Percentiles rank a stretch among this genome's conserved stretches.
Evolutionary conservation across 2,329 filamentous ascomycete species (phyloP).

Genomic region (Fusarium nisikadoi): DNA sequence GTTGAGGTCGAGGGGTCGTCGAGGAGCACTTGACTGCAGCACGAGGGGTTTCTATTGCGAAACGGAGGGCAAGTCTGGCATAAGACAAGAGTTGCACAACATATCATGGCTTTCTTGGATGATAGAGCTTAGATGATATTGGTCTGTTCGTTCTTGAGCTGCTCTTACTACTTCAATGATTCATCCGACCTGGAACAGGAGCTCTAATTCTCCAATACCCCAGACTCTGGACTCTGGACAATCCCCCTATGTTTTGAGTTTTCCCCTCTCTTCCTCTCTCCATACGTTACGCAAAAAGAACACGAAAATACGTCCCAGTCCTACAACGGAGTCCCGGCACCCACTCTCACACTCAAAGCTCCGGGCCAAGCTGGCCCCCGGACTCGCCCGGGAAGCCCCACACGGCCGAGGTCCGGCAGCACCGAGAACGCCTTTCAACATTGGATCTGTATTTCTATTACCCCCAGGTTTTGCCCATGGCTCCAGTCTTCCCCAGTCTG

Average conservation of each 20-base stretch:
- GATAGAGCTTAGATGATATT: constrained; percentile 19
- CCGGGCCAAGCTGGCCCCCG: constrained; percentile 33
- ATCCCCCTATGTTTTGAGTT: constrained; percentile 2
- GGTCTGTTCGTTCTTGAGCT: constrained; percentile 10
- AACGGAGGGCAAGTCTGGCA: constrained; percentile 22
- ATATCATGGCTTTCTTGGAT: constrained; percentile 12
- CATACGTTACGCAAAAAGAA: constrained; percentile 10
- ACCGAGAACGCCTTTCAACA: constrained; percentile 34
- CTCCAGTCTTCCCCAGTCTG: constrained; percentile 37
- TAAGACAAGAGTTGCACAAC: constrained; percentile 33
- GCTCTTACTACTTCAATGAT: constrained; percentile 4
- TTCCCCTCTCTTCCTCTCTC: background rate
- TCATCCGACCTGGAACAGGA: background rate
- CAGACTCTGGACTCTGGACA: constrained; percentile 22
- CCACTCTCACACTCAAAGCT: constrained; percentile 19
- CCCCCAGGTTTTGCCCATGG: constrained; percentile 47
- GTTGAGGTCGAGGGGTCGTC: constrained; percentile 8
- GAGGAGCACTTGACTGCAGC: constrained; percentile 31
- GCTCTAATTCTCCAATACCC: constrained; percentile 29
- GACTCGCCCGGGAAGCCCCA: constrained; percentile 42
- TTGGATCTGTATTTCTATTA: constrained; percentile 49
- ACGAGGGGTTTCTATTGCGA: constrained; percentile 30
- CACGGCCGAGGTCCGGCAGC: constrained; percentile 39
- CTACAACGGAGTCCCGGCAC: constrained; percentile 37
- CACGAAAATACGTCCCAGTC: background rate